Evolutionary conservation across 176 grass and related monocot species (phyloP).

Genomic region (Oropetium thomaeum): DNA sequence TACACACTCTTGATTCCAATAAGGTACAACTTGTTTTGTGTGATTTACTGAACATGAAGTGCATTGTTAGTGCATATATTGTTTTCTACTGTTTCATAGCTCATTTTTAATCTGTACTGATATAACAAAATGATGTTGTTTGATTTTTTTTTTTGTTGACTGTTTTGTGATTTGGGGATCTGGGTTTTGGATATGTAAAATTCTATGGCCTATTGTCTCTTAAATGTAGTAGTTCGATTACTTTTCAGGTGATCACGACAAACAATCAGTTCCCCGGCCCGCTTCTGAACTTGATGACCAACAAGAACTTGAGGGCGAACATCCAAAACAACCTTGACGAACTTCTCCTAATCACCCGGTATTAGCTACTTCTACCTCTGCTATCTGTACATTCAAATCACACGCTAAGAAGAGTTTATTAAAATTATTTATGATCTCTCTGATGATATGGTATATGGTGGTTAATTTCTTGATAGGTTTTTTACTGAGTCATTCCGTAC

Average conservation of each 20-base stretch:
- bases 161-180: neutral
- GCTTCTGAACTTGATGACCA: slow-evolving; percentile 74
- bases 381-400: neutral
- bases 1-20: too few species aligned
- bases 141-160: neutral
- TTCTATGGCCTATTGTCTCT: neutral
- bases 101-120: too few species aligned
- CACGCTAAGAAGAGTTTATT: neutral
- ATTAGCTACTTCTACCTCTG: neutral
- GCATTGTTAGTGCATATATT: too few species aligned
- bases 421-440: neutral
- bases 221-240: neutral
- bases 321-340: slow-evolving; percentile 87
- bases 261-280: slow-evolving; percentile 79
- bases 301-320: slow-evolving; percentile 72
- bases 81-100: too few species aligned
- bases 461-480: too few species aligned
- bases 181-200: slow-evolving; percentile 5
- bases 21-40: too few species aligned
- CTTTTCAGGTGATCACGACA: slow-evolving; percentile 58
- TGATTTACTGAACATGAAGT: too few species aligned
- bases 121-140: neutral
- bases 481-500: too few species aligned
- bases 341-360: slow-evolving; percentile 84
- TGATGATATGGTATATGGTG: too few species aligned